These are phyloP conservation scores for Leptodermis oblonga DNA, from an alignment of 257 asterid genomes.

Conservation along the genomic window DNA sequence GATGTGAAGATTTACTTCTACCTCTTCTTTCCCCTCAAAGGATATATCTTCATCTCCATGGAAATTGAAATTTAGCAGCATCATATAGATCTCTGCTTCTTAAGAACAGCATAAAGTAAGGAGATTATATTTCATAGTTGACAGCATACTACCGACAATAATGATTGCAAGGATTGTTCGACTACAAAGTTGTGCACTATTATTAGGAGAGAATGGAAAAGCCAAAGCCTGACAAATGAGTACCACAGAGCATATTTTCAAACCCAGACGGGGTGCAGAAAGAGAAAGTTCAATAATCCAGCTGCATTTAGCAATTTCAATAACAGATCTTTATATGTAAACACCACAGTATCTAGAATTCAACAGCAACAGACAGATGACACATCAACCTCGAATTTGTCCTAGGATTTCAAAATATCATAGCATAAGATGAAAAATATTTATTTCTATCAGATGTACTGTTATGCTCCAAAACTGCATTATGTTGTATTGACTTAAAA, in stretches of 20 bases:
- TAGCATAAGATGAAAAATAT: no score
- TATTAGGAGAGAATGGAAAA: no score
- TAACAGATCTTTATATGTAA: not conserved
- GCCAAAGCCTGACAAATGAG: no score
- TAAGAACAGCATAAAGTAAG: not conserved
- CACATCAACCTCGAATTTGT: not conserved
- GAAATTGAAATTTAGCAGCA: not conserved
- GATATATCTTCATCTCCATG: not conserved
- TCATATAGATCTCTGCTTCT: not conserved
- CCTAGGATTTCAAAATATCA: no score
- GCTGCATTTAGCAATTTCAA: not conserved
- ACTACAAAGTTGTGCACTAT: not conserved
- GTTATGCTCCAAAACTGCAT: not conserved
- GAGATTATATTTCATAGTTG: not conserved
- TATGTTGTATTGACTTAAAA: not conserved
- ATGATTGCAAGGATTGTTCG: not conserved
- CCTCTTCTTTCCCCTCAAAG: no score
- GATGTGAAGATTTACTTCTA: no score
- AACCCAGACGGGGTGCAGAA: not conserved
- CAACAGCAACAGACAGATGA: not conserved
- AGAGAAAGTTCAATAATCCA: not conserved
- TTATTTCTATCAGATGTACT: not conserved
- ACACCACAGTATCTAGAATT: not conserved
- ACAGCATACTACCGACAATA: not conserved
- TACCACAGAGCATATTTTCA: no score